These are phyloP conservation scores for Lactifluus volemus DNA, from an alignment of 768 basidiomycete species.

Conservation along the genomic window DNA sequence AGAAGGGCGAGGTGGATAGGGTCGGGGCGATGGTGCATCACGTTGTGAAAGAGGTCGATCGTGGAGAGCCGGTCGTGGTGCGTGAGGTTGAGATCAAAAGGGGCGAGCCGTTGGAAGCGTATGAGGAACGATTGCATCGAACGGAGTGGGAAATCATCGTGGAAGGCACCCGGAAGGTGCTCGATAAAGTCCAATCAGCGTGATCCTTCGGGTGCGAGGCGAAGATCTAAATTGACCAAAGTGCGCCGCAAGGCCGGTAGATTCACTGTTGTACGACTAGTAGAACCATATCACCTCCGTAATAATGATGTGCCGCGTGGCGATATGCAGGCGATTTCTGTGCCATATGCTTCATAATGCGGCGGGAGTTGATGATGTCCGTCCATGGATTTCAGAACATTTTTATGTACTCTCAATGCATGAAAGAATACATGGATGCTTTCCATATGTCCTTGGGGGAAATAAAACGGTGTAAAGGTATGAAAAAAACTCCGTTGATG, in stretches of 20 bases:
- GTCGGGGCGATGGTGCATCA: constrained; percentile 92
- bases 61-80: constrained; percentile 81
- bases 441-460: constrained; percentile 6
- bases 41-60: constrained; percentile 89
- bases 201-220: not conserved
- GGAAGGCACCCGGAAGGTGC: constrained; percentile 62
- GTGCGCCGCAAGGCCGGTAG: not conserved
- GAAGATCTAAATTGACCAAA: constrained; percentile 2
- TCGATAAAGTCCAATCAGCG: constrained; percentile 39
- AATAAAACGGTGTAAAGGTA: constrained; percentile 2
- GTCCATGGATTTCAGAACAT: not conserved
- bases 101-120: constrained; percentile 62
- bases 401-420: not conserved
- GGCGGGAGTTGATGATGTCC: not conserved
- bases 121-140: constrained; percentile 70
- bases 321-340: not conserved
- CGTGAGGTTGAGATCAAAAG: constrained; percentile 62
- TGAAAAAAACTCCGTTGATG: not conserved
- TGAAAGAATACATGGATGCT: not conserved
- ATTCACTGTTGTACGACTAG: not conserved
- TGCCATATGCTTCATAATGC: not conserved
- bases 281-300: not conserved
- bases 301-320: not conserved
- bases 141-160: constrained; percentile 92
- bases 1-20: constrained; percentile 65